Base-by-base conservation (phyloP, 192 early-diverging fungal species). In the Jimgerdemannia flammicorona region DNA sequence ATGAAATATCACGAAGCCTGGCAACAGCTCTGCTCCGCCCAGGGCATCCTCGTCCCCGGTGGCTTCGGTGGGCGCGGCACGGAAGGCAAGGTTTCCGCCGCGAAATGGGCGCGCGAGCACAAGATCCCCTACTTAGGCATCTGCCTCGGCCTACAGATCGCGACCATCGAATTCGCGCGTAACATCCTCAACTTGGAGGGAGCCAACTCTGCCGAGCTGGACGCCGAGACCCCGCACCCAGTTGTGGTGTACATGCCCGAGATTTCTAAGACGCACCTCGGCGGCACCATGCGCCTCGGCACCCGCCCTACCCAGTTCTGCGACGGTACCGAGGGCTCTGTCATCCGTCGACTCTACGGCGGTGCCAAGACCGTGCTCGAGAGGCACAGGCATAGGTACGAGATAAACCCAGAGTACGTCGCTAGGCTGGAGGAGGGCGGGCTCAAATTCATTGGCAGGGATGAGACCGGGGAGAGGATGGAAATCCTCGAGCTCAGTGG, bases 241-340 rank as follows among this genome's bases (percentile, higher is more conserved):
- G 92, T 95, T n/a, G 93, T 99, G 43, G 85, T 99, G 10, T 96
- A 93, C 84, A 99, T 99, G 98, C 98, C 98, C 70, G 98, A 99
- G 84, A 96, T 98, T 82, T 90, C 90, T 73, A 92, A 90, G 74
- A 93, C 94, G 41, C 91, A 94, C 67, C 84, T 99, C 84, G 98
- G 98, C 68, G 98, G 96, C 43, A 99, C 96, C 43, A 99, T 99
- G 98, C 91, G 98, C 68, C 82, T 99, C 4, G 98, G 98, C 10
- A 82, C 87, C 66, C 91, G 95, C 44, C 84, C 90, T 10, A 98
- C 98, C 41, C 81, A 90, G 67, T 94, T 94, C 90, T 88, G 90
- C 84, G 66, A 74, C 8, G 90, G 84, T 66, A 90, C 86, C 67
- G 88, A 90, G 75, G 76, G 81, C 65, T 93, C 92, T 14, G 88